A percentile compares a stretch with the other conserved stretches of the same genome.
Conservation (phyloP, 164 flowering plant genomes). For the Aristolochia contorta region DNA sequence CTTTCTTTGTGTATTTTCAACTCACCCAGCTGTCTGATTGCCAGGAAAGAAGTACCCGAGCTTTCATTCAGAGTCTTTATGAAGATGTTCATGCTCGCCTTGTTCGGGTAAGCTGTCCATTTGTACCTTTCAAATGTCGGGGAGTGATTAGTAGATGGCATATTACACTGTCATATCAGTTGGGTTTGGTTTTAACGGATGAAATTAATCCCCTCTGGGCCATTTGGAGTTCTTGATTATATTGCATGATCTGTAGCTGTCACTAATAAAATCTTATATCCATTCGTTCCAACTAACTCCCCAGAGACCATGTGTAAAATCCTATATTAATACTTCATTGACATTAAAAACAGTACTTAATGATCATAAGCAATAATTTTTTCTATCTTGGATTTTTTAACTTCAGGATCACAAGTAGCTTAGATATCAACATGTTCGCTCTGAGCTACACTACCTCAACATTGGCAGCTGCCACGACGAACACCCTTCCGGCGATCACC, state of each 20-base stretch:
- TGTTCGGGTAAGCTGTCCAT: conserved; percentile 50
- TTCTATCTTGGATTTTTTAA: background rate
- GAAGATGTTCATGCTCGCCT: conserved; percentile 45
- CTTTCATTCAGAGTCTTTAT: conserved; percentile 33
- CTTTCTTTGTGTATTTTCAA: background rate
- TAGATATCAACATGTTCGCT: conserved; percentile 38
- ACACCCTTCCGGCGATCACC: conserved; percentile 60
- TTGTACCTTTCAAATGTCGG: no score
- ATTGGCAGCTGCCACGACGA: conserved; percentile 62
- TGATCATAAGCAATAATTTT: background rate
- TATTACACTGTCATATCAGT: no score
- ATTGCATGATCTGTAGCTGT: no score
- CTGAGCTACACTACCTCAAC: conserved; percentile 52
- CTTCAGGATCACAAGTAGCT: conserved; percentile 49
- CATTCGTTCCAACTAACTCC: no score
- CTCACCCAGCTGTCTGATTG: background rate
- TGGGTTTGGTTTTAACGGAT: no score
- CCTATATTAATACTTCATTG: no score
- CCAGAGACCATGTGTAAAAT: no score
- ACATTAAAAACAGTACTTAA: no score
- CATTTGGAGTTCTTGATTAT: no score
- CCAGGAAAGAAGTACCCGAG: conserved; percentile 44
- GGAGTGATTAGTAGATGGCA: no score
- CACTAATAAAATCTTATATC: no score
- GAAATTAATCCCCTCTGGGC: no score